Percentiles rank a stretch among this genome's conserved stretches.
Conservation (phyloP, 2,329 filamentous ascomycete genomes). For the Pseudocercospora pini-densiflorae region DNA sequence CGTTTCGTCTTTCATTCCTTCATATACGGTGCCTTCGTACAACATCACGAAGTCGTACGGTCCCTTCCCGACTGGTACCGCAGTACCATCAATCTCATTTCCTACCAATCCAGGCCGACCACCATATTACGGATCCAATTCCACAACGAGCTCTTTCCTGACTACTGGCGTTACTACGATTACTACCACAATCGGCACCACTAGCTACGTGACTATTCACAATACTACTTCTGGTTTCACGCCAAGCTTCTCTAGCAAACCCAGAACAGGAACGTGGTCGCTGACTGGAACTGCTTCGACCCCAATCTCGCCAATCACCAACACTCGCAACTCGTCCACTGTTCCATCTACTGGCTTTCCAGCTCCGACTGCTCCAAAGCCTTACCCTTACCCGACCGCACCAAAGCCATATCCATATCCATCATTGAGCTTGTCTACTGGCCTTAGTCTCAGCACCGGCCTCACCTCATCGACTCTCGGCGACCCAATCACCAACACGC, state of each 20-base stretch:
- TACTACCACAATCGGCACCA: slow-evolving; percentile 11
- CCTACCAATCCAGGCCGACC: not conserved
- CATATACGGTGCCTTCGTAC: not conserved
- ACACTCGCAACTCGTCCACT: not conserved
- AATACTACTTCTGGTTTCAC: slow-evolving; percentile 7
- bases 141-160: not conserved
- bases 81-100: not conserved
- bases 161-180: not conserved
- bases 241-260: slow-evolving; percentile 4
- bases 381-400: not conserved
- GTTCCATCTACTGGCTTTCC: not conserved
- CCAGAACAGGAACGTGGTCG: slow-evolving; percentile 3
- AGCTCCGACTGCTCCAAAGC: not conserved
- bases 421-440: not conserved
- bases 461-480: not conserved
- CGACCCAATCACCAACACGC: not conserved
- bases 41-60: not conserved
- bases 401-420: not conserved
- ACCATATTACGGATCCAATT: not conserved
- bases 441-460: not conserved
- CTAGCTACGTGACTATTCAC: slow-evolving; percentile 3
- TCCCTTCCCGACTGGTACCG: not conserved
- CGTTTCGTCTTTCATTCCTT: not conserved
- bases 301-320: not conserved
- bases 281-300: not conserved